phyloP scores from a whole-genome alignment of 108 stramenopile genomes.

The Mayamaea pseudoterrestris region DNA sequence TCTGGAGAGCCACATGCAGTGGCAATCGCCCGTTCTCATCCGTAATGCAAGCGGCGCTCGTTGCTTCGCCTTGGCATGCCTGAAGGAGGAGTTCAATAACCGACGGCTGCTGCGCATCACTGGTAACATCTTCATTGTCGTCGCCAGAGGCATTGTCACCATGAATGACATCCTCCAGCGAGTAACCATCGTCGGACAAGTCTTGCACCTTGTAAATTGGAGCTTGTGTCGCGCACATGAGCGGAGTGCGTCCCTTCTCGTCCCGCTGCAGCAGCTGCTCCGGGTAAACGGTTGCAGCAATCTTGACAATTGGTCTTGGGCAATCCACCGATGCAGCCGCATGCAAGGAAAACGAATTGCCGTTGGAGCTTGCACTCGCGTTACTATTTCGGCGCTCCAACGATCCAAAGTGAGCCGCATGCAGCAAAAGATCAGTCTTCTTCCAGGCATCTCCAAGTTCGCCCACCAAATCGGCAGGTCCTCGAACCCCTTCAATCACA shows the following conservation, averaged over 20 bases:
- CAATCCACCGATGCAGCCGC: conserved; percentile 43
- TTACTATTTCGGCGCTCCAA: neutral
- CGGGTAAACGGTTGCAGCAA: conserved; percentile 34
- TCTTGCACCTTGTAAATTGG: conserved; percentile 50
- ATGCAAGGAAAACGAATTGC: conserved; percentile 15
- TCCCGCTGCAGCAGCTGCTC: conserved; percentile 28
- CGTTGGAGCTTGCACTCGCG: neutral
- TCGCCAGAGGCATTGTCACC: conserved; percentile 16
- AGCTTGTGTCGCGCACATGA: conserved; percentile 32
- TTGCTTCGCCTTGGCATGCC: conserved; percentile 15
- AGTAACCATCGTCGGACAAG: conserved; percentile 40
- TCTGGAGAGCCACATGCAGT: conserved; percentile 38
- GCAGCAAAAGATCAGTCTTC: conserved; percentile 37
- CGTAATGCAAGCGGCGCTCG: conserved; percentile 16
- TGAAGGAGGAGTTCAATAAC: conserved; percentile 18
- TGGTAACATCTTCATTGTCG: conserved; percentile 8
- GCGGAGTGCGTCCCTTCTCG: conserved; percentile 27
- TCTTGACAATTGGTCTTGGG: conserved; percentile 43
- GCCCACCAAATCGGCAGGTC: conserved; percentile 29
- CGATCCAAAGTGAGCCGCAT: conserved; percentile 14
- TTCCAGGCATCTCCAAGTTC: conserved; percentile 48
- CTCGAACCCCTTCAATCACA: conserved; percentile 25
- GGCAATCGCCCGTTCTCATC: conserved; percentile 33
- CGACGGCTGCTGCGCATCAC: conserved; percentile 7
- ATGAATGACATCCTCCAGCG: conserved; percentile 22